These are phyloP conservation scores for Fusarium continuum DNA, from an alignment of 2,329 filamentous ascomycete species.

Conservation along the genomic window DNA sequence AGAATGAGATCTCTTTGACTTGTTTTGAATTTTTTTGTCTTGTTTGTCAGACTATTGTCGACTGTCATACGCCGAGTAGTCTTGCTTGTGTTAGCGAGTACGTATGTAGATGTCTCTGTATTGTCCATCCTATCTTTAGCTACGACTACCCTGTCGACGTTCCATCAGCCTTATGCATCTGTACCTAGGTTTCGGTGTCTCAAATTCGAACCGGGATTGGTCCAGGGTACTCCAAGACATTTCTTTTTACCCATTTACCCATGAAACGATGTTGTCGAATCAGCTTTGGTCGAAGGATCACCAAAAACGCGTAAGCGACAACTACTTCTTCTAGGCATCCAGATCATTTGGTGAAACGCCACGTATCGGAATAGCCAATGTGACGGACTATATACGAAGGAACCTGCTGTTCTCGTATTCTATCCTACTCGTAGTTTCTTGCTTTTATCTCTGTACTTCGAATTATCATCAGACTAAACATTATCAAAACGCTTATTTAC, in stretches of 20 bases:
- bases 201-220: too few relatives aligned
- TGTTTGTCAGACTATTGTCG: too few relatives aligned
- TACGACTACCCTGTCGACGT: not conserved
- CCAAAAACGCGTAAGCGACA: not conserved
- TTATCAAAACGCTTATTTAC: not conserved
- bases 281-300: not conserved
- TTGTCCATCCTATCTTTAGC: too few relatives aligned
- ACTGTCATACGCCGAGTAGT: not conserved
- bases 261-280: not conserved
- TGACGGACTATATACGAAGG: not conserved
- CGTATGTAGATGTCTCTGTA: too few relatives aligned
- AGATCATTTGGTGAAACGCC: not conserved
- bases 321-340: not conserved
- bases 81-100: too few relatives aligned
- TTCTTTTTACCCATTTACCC: not conserved
- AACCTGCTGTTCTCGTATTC: not conserved
- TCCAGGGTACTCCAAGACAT: not conserved
- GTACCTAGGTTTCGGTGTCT: too few relatives aligned
- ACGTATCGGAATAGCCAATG: not conserved
- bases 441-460: not conserved
- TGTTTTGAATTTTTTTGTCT: not conserved
- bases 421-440: not conserved
- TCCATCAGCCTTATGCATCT: not conserved
- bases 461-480: not conserved
- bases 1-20: not conserved